Evolutionary conservation across 441 rosid genomes (phyloP).

Genomic region (Jatropha multifida): DNA sequence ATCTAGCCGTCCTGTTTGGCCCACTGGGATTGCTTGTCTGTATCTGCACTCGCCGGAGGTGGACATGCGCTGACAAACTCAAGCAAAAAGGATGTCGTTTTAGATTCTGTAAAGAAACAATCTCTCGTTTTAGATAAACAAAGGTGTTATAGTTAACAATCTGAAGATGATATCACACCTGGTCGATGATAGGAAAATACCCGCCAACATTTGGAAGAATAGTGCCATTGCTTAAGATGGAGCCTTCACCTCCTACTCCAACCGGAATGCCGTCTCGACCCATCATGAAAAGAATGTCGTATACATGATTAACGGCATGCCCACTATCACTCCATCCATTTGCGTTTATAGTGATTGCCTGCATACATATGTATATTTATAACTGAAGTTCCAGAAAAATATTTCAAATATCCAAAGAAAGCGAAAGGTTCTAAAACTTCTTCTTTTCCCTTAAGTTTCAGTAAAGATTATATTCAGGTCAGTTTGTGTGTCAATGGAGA

Average conservation of each 20-base stretch:
- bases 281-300: conserved; percentile 42
- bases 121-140: no score
- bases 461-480: no score
- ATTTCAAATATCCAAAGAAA: no score
- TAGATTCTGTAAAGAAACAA: no score
- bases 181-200: conserved; percentile 37
- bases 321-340: conserved; percentile 45
- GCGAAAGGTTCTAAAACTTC: no score
- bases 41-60: conserved; percentile 48
- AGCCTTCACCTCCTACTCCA: conserved; percentile 39
- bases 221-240: conserved; percentile 27
- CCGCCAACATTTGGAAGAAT: conserved; percentile 39
- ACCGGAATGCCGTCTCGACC: conserved; percentile 34
- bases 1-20: conserved; percentile 63
- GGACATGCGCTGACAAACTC: background rate
- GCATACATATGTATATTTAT: no score
- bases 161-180: conserved; percentile 13
- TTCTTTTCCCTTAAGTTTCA: no score
- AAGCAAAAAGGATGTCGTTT: no score
- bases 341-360: conserved; percentile 17
- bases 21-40: conserved; percentile 82
- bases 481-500: no score
- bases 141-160: background rate
- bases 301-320: conserved; percentile 35
- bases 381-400: no score